Evolutionary conservation across 2,329 filamentous ascomycete species (phyloP), one percentile per base, ranked within the genome.

Genomic region (Verticillium dahliae): DNA sequence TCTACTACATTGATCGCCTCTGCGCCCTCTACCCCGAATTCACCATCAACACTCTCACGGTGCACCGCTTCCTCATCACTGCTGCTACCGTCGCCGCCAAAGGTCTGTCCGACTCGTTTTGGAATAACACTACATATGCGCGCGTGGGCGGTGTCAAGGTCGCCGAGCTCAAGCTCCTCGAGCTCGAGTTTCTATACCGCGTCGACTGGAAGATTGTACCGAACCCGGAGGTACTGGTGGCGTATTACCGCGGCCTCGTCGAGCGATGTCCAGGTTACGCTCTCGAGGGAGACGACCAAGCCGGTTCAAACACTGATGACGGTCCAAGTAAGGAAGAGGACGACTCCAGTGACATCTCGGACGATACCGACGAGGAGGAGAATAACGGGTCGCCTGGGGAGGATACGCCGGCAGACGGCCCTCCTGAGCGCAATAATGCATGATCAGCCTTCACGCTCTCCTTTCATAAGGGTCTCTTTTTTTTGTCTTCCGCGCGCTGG

Each of bases 141-240:
- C 85, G 92, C 61, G 93, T 99, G 0, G 95, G 95, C 5, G 95
- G 95, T 65, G 92, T 99, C 58, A 92, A 91, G 67, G 83, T 97
- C 41, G 87, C 90, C 57, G 95, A 99, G 75, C 78, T 99, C 65
- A 96, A 95, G 62, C 80, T 97, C 61, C 80, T 99, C 10, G 95
- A 99, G 74, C 82, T 99, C 35, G 95, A 99, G 70, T 97, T 99
- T 67, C 78, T 99, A 37, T 92, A 93, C 71, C 84, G 91, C 60
- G 90, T 99, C 34, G 91, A 97, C 70, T 99, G 95, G 94, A 91
- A 90, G 70, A 99, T 99, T 67, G 93, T 99, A 3, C 95, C 95
- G 5, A 92, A 96, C 70, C 93, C 95, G 1, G 95, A 98, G 72
- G 90, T 96, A 2, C 80, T 99, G 54, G 91, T 92, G 33, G 92